phyloP scores from a whole-genome alignment of 1,284 basidiomycete genomes.

The Rhodofomes roseus region DNA sequence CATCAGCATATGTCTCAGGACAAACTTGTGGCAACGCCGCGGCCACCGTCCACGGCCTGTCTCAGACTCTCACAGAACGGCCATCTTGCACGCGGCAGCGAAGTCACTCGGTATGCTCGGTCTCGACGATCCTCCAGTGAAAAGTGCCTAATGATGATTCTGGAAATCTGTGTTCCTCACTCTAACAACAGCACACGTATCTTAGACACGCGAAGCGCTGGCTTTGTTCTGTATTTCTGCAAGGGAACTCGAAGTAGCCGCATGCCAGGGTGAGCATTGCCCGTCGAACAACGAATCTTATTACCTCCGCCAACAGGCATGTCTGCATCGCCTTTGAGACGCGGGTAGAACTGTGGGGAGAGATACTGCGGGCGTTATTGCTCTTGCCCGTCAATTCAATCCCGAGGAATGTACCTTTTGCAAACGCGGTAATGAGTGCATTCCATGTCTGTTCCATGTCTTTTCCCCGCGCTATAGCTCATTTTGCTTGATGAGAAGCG shows the following conservation, averaged over 20 bases:
- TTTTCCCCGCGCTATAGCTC: not conserved
- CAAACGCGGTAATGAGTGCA: not conserved
- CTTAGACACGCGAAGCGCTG: not conserved
- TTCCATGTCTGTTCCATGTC: not conserved
- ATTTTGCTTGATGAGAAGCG: constrained; percentile 1
- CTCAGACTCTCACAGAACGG: not conserved
- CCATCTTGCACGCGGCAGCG: not conserved
- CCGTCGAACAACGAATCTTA: not conserved
- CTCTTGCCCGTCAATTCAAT: not conserved
- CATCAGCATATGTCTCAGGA: no score
- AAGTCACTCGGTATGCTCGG: not conserved
- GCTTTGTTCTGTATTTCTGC: not conserved
- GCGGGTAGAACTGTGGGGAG: not conserved
- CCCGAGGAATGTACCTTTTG: not conserved
- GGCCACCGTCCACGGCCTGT: no score
- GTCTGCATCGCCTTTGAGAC: not conserved
- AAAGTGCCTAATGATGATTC: no score
- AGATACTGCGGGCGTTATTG: not conserved
- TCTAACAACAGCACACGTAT: no score
- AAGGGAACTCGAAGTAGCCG: not conserved
- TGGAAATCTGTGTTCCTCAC: no score
- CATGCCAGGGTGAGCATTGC: not conserved
- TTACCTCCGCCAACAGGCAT: not conserved
- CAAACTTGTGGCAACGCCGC: no score
- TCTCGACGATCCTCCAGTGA: not conserved